phyloP scores from a whole-genome alignment of 306 rosid species.

The Corylus heterophylla region DNA sequence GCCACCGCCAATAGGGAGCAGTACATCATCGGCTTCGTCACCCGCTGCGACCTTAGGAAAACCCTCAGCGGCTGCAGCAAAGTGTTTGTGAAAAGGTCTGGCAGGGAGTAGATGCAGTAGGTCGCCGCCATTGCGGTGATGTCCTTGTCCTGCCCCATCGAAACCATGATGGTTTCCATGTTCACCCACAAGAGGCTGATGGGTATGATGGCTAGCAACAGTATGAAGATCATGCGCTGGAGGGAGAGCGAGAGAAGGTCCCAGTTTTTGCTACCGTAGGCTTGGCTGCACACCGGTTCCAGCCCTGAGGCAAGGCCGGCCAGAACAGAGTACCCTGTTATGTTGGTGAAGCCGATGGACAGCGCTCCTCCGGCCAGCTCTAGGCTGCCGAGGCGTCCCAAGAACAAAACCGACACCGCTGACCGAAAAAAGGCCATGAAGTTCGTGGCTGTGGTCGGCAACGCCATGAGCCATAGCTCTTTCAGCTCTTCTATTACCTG shows the following conservation, averaged over 20 bases:
- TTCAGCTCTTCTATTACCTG: constrained; percentile 76
- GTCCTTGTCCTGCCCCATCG: constrained; percentile 68
- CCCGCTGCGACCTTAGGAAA: constrained; percentile 69
- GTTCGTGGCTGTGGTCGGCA: constrained; percentile 82
- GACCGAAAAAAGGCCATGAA: constrained; percentile 65
- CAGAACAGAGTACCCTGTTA: constrained; percentile 93
- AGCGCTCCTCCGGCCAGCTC: constrained; percentile 99
- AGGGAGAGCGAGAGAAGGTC: constrained; percentile 70
- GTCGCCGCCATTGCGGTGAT: constrained; percentile 71
- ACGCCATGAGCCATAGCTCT: constrained; percentile 77
- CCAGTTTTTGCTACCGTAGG: constrained; percentile 78
- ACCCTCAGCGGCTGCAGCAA: constrained; percentile 74
- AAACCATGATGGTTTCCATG: constrained; percentile 67
- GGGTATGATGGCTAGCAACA: constrained; percentile 64
- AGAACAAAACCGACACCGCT: constrained; percentile 70
- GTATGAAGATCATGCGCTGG: constrained; percentile 82
- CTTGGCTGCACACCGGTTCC: constrained; percentile 90
- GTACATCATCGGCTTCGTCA: constrained; percentile 87
- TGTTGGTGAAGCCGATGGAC: constrained; percentile 91
- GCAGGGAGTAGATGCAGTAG: constrained; percentile 74
- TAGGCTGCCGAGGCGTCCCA: constrained; percentile 77
- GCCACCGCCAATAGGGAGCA: constrained; percentile 73
- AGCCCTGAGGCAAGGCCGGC: constrained; percentile 91
- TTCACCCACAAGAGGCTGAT: constrained; percentile 74
- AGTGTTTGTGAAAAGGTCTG: constrained; percentile 77